phyloP scores from a whole-genome alignment of 2,329 filamentous ascomycete genomes.

The Coleophoma eucalyptorum region DNA sequence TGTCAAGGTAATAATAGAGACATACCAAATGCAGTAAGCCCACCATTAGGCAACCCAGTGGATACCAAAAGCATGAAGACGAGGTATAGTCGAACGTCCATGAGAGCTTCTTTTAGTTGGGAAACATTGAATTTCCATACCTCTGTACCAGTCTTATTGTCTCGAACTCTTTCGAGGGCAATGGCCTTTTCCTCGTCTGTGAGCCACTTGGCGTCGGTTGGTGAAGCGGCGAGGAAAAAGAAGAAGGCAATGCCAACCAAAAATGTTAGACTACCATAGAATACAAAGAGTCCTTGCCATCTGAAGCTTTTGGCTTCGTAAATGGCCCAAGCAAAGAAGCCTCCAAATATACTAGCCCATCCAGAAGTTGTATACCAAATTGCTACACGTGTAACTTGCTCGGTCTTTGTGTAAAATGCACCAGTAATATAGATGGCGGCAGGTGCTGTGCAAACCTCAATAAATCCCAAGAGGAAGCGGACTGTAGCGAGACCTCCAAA shows the following conservation, averaged over 20 bases:
- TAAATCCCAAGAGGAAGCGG: neutral
- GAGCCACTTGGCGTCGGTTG: slow-evolving; percentile 45
- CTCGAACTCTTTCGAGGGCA: slow-evolving; percentile 46
- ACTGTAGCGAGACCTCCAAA: slow-evolving; percentile 38
- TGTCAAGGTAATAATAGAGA: neutral
- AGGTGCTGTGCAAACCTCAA: slow-evolving; percentile 26
- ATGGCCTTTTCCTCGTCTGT: slow-evolving; percentile 43
- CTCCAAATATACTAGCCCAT: slow-evolving; percentile 56
- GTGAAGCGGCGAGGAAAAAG: neutral
- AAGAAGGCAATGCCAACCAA: neutral
- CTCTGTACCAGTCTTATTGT: slow-evolving; percentile 25
- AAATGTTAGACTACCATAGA: neutral
- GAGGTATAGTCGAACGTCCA: neutral
- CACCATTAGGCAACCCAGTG: neutral
- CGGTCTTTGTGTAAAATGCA: slow-evolving; percentile 66
- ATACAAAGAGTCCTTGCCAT: slow-evolving; percentile 35
- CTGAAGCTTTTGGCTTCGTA: neutral
- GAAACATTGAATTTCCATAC: slow-evolving; percentile 37
- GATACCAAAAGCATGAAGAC: neutral
- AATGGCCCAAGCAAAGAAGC: slow-evolving; percentile 43
- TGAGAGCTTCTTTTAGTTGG: slow-evolving; percentile 43
- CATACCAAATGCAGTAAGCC: slow-evolving; percentile 32
- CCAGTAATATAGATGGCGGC: slow-evolving; percentile 62
- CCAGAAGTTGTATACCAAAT: slow-evolving; percentile 67
- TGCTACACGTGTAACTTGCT: slow-evolving; percentile 55